Evolutionary conservation across 2,329 filamentous ascomycete genomes (phyloP), one percentile per base, ranked within the genome.

Genomic region (Dendrostoma leiphaemia): DNA sequence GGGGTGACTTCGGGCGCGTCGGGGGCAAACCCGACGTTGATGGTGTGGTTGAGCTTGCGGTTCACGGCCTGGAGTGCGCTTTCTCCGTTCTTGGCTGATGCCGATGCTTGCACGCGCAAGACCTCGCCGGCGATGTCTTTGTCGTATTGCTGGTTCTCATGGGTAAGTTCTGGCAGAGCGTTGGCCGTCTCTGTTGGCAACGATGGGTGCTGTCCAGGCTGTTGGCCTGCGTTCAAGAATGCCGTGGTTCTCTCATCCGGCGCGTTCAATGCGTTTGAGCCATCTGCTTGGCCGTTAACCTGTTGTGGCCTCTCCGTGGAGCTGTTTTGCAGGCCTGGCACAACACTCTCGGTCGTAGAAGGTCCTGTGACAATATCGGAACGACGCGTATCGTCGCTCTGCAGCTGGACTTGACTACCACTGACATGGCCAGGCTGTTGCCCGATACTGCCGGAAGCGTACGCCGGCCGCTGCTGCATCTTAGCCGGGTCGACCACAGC

Each of bases 141-240:
- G 60, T 91, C 88, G 63, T 88, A 90, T 59, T 88, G 81, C 0
- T 83, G 80, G 37, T 83, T 74, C 0, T 81, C 75, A 1, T 79
- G 71, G 0, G 75, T 82, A 63, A 87, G 84, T 56, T 85, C 79
- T 0, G 76, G 75, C 1, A 85, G 68, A 6, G 29, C 43, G 7
- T 37, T 21, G 6, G 43, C 43, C 12, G 48, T 51, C 3, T 26
- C 19, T 24, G 29, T 7, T 13, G 51, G 44, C 26, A 57, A 6
- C 13, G 47, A 37, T 23, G 13, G n/a, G 19, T 46, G 48, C 3
- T 48, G 13, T 1, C 28, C 21, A 12, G 55, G 50, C 55, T 60
- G 60, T 5, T 62, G 49, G n/a, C 67, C 67, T 10, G 54, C 49
- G 40, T 57, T 51, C 13, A 69, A 56, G 40, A 64, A 69, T 23